Evolutionary conservation across 192 early-diverging fungal genomes (phyloP), one percentile per base, ranked within the genome.

Genomic region (Nowakowskiella sp.): DNA sequence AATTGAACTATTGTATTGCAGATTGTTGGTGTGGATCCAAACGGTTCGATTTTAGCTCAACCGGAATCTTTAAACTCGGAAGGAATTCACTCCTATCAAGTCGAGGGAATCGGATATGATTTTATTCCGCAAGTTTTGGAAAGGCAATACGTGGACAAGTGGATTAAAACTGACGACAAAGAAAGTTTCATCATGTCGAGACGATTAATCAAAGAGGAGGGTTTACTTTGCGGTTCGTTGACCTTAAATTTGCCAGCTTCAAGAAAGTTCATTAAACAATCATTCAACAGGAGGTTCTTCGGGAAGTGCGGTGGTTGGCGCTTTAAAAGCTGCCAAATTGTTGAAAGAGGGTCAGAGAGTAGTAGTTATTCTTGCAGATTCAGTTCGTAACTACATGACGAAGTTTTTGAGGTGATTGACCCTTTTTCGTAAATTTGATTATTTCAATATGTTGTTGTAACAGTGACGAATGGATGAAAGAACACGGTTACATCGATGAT

Each of bases 51-150:
- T 61, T 75, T 99, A 45, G 96, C 96, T 21, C 73, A 79, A 36
- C 91, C 91, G 28, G 89, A 89, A 28, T 55, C 66, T 13, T 77
- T 95, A 43, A 95, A 95, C 76, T 61, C 61, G 1, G 71, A 75
- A 33, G 76, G 77, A 13, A 45, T 71, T 8, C 74, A 77, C 45
- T 56, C 71, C 31, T 93, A 96, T 78, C 82, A 90, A 77, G 91
- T 97, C 42, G 96, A 99, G 76, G 96, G 96, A 55, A 97, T 99
- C 47, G 94, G 96, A 31, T 97, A 99, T 66, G 96, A 99, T 72
- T 99, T 99, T 70, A 80, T 99, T 59, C 96, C 96, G 25, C 80
- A 93, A 55, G 89, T 88, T 42, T 70, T 96, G 48, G 84, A 95
- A 64, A 80, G 89, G 32, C 55, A 60, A 43, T 71, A 87, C 44